Conservation (phyloP, 176 grass and related monocot genomes). For the Poa pratensis region DNA sequence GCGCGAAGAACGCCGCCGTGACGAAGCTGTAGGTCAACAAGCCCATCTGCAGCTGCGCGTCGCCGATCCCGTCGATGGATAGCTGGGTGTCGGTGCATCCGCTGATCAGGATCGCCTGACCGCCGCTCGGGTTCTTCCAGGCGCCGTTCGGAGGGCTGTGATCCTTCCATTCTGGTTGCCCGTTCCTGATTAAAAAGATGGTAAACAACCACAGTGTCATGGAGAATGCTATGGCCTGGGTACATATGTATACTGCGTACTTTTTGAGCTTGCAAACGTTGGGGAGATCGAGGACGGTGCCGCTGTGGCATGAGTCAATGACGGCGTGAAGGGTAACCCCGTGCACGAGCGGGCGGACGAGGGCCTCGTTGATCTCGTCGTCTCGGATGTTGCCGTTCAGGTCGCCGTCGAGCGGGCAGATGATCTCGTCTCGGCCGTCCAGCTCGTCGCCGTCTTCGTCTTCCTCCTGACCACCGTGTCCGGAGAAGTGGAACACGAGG, state of each 20-base stretch:
- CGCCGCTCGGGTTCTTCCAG: constrained; percentile 41
- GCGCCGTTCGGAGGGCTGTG: constrained; percentile 36
- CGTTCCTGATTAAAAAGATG: constrained; percentile 4
- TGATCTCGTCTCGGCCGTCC: constrained; percentile 82
- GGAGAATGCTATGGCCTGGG: neutral
- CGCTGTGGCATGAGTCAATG: constrained; percentile 83
- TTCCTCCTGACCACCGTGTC: constrained; percentile 64
- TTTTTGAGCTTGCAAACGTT: constrained; percentile 60
- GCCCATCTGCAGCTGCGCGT: constrained; percentile 28
- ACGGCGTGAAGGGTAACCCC: constrained; percentile 75
- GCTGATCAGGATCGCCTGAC: constrained; percentile 43
- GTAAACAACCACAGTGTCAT: neutral
- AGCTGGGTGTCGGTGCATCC: constrained; percentile 49
- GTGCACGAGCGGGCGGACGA: constrained; percentile 69
- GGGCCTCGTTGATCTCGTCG: constrained; percentile 80
- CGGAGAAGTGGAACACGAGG: constrained; percentile 93
- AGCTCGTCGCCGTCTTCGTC: constrained; percentile 72
- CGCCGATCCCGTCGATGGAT: neutral
- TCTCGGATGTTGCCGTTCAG: constrained; percentile 63
- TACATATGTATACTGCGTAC: neutral
- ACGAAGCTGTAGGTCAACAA: constrained; percentile 94
- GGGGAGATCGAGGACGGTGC: constrained; percentile 79
- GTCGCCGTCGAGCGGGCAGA: constrained; percentile 79
- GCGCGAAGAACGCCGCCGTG: constrained; percentile 56
- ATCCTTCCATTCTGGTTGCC: constrained; percentile 28